These are phyloP conservation scores for Sporothrix inflata DNA, from an alignment of 2,329 filamentous ascomycete genomes.

Conservation along the genomic window DNA sequence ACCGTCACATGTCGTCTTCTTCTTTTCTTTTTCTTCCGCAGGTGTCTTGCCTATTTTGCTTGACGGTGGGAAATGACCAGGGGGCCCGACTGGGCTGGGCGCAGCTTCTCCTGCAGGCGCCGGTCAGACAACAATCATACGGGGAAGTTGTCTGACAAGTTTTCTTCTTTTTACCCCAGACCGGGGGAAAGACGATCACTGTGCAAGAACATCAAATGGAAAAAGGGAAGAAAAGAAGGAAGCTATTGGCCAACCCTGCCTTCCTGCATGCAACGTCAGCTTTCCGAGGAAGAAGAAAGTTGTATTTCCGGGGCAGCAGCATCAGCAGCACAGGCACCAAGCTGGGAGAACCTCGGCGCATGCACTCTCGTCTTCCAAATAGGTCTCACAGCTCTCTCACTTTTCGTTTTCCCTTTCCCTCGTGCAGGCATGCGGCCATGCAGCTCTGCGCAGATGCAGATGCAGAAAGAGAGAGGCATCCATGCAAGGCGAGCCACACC, in stretches of 20 bases:
- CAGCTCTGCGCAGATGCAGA: not conserved
- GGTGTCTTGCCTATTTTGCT: not conserved
- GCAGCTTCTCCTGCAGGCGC: not conserved
- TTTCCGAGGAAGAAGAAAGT: not conserved
- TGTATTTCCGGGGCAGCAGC: not conserved
- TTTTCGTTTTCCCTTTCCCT: not conserved
- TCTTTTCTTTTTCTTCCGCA: not conserved
- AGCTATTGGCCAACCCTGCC: not conserved
- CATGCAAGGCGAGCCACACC: not conserved
- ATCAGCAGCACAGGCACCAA: not conserved
- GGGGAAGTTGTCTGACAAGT: not conserved
- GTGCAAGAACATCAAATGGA: not conserved
- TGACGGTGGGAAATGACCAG: not conserved
- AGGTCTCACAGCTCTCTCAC: not conserved
- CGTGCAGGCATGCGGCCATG: not conserved
- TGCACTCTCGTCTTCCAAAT: not conserved
- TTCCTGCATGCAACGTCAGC: constrained; percentile 6
- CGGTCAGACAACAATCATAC: not conserved
- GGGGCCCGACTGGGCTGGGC: not conserved
- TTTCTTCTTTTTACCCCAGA: not conserved
- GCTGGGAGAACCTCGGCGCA: constrained; percentile 8
- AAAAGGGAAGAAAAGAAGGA: not conserved
- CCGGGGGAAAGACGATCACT: not conserved
- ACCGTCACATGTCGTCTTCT: not conserved
- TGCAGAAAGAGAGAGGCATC: not conserved